Conservation (phyloP, 257 asterid species). For the Gentiana dahurica region DNA sequence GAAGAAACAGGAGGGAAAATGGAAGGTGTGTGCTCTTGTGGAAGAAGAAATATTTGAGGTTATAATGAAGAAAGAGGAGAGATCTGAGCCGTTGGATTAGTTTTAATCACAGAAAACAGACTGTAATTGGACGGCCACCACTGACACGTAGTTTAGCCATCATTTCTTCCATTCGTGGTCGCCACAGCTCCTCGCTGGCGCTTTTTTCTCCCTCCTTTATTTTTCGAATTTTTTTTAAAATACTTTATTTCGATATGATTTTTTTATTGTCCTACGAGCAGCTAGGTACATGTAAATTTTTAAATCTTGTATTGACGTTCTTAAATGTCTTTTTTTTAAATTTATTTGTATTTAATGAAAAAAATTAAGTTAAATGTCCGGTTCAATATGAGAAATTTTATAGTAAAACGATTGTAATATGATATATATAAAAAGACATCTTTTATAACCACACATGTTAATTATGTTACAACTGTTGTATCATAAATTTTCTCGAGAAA, state of each 20-base stretch:
- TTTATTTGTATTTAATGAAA: too few relatives aligned
- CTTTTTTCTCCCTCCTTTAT: slow-evolving; percentile 10
- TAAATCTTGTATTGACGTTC: too few relatives aligned
- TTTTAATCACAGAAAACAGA: neutral
- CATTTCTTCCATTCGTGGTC: slow-evolving; percentile 9
- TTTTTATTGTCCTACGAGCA: too few relatives aligned
- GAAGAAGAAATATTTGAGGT: slow-evolving; percentile 5
- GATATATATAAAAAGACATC: too few relatives aligned
- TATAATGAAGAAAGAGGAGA: slow-evolving; percentile 14
- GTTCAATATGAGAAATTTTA: too few relatives aligned
- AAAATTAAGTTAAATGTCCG: too few relatives aligned
- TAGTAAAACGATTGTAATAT: too few relatives aligned
- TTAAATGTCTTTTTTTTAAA: too few relatives aligned
- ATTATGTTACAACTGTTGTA: too few relatives aligned
- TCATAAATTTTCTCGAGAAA: too few relatives aligned
- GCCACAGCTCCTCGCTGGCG: slow-evolving; percentile 17
- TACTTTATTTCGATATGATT: neutral
- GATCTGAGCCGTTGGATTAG: slow-evolving; percentile 16
- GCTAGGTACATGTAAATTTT: too few relatives aligned
- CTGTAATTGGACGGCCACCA: slow-evolving; percentile 16
- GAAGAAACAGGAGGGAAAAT: neutral
- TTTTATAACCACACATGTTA: too few relatives aligned
- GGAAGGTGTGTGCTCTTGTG: slow-evolving; percentile 5
- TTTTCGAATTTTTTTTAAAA: neutral
- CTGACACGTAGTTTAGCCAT: slow-evolving; percentile 21